phyloP scores from a whole-genome alignment of 192 early-diverging fungal genomes.

The Coemansia sp. region DNA sequence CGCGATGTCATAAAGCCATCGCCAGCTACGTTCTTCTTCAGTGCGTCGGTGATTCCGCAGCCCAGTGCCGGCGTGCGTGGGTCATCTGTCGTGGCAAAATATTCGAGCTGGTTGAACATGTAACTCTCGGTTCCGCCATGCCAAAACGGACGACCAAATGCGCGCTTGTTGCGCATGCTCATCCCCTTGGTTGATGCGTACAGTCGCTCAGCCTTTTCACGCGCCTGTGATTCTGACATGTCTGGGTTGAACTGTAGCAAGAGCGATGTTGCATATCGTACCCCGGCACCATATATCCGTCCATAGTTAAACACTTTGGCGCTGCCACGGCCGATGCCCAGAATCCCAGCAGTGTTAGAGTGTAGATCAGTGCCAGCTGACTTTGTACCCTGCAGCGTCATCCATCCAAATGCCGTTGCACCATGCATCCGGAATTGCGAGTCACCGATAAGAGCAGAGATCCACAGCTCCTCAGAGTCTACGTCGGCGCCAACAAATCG shows the following conservation, averaged over 20 bases:
- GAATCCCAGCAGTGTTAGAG: slow-evolving; percentile 84
- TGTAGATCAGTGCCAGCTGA: slow-evolving; percentile 86
- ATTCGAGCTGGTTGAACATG: slow-evolving; percentile 92
- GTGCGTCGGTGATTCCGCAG: slow-evolving; percentile 85
- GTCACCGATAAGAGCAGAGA: slow-evolving; percentile 90
- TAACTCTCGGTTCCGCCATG: slow-evolving; percentile 88
- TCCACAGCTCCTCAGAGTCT: slow-evolving; percentile 97
- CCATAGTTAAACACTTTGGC: slow-evolving; percentile 97
- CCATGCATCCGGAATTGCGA: slow-evolving; percentile 92
- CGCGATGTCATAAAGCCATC: slow-evolving; percentile 78
- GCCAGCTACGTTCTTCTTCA: slow-evolving; percentile 61
- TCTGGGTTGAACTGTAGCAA: slow-evolving; percentile 77
- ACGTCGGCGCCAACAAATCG: slow-evolving; percentile 95
- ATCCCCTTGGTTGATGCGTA: slow-evolving; percentile 84
- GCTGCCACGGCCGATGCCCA: slow-evolving; percentile 82
- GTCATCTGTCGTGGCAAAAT: slow-evolving; percentile 67
- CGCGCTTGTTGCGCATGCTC: slow-evolving; percentile 40
- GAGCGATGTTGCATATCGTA: slow-evolving; percentile 76
- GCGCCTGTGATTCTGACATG: slow-evolving; percentile 65
- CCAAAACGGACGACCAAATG: slow-evolving; percentile 64
- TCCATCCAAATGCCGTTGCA: slow-evolving; percentile 91
- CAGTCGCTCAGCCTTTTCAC: slow-evolving; percentile 64
- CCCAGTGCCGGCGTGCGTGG: slow-evolving; percentile 85
- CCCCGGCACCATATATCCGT: slow-evolving; percentile 93
- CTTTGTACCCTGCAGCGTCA: slow-evolving; percentile 97